These are phyloP conservation scores for Phellopilus nigrolimitatus DNA, from an alignment of 1,284 basidiomycete species.

Conservation along the genomic window DNA sequence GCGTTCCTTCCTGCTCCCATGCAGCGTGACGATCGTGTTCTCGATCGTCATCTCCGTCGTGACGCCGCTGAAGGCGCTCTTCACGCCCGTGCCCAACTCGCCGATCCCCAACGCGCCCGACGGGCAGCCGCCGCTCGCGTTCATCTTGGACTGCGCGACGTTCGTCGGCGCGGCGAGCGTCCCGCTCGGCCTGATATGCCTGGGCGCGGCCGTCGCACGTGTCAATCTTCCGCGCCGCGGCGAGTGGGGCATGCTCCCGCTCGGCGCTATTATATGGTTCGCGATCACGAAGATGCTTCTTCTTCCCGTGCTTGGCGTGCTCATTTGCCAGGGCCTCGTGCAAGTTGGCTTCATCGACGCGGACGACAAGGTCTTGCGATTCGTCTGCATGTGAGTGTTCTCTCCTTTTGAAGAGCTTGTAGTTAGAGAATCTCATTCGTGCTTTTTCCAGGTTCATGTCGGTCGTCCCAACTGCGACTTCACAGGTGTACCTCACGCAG, in stretches of 20 bases:
- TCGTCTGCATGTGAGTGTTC: constrained; percentile 61
- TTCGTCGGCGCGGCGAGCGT: constrained; percentile 74
- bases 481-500: constrained; percentile 60
- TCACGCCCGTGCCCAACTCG: constrained; percentile 47
- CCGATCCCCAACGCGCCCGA: constrained; percentile 65
- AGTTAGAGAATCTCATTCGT: background rate
- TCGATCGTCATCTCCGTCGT: constrained; percentile 65
- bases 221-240: constrained; percentile 46
- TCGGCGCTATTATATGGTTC: constrained; percentile 59
- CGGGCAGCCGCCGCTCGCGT: constrained; percentile 70
- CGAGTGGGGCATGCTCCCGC: constrained; percentile 52
- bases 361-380: constrained; percentile 59
- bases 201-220: constrained; percentile 72
- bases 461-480: constrained; percentile 61
- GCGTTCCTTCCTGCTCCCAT: constrained; percentile 32
- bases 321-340: constrained; percentile 55
- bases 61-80: constrained; percentile 66
- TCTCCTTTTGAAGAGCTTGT: background rate
- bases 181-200: constrained; percentile 66
- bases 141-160: constrained; percentile 52
- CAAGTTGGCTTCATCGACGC: constrained; percentile 43
- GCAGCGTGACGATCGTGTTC: constrained; percentile 59
- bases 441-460: constrained; percentile 48
- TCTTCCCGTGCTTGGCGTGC: constrained; percentile 65
- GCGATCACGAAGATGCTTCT: constrained; percentile 63